Evolutionary conservation across 352 stramenopile species (phyloP).

Genomic region (Pelagophyceae sp.): DNA sequence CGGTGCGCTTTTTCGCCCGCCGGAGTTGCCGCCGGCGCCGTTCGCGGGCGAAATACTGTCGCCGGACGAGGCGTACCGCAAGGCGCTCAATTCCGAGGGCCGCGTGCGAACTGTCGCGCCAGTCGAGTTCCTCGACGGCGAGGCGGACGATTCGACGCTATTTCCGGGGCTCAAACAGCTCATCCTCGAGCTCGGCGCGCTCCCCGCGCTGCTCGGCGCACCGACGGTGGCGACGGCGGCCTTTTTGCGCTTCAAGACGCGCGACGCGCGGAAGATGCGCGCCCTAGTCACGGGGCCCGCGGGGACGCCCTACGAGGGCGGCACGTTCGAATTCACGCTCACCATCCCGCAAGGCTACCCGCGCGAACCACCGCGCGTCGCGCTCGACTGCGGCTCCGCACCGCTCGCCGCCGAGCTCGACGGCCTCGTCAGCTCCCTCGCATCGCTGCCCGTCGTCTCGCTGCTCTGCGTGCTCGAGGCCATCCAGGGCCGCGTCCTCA

Average conservation of each 20-base stretch:
- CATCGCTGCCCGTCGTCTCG: too few relatives aligned
- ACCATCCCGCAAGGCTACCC: background rate
- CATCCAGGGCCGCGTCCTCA: too few relatives aligned
- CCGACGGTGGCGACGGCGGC: background rate
- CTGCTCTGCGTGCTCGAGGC: too few relatives aligned
- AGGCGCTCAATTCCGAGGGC: too few relatives aligned
- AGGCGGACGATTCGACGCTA: background rate
- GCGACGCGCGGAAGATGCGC: background rate
- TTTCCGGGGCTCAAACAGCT: background rate
- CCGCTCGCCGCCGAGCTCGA: too few relatives aligned
- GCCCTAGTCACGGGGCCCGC: background rate
- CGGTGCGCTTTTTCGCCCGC: background rate
- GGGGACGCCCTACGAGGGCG: background rate
- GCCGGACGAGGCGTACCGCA: too few relatives aligned
- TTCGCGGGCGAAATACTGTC: too few relatives aligned
- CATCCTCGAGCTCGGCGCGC: background rate
- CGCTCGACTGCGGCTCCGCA: background rate
- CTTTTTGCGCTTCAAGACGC: background rate
- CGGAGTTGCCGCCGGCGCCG: too few relatives aligned
- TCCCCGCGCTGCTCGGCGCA: background rate
- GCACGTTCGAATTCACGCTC: background rate
- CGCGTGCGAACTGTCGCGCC: background rate
- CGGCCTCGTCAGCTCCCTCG: too few relatives aligned
- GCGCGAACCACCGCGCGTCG: background rate
- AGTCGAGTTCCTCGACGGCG: background rate